Base-by-base conservation (phyloP, 140 eudicot species). In the Senecio squalidus region DNA sequence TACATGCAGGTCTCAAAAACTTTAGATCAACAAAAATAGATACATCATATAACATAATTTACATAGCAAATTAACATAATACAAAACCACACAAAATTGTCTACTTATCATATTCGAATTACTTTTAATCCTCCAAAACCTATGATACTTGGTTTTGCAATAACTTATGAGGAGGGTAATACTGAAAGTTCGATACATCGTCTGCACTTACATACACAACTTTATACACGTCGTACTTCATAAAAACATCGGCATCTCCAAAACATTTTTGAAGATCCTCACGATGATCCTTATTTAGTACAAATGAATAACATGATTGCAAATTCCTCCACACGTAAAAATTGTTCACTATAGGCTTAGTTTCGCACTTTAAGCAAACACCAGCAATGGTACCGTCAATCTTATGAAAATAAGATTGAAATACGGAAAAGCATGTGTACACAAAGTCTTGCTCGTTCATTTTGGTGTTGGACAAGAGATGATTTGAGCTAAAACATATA, bases 181-280 rank as follows among this genome's bases (percentile, higher is more conserved):
- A 58, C 4, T 67, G 78, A 29, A 26, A 38, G 39, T 20, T 62
- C 22, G 66, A 39, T 58, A 67, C 46, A 62, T 51, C 43, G 23
- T 82, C 84, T 2, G 77, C 80, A 53, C 87, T 86, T n/a, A 86
- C 91, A 68, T 79, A 79, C 34, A 73, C 78, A 51, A 86, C 95
- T 60, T 73, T 71, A 62, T 73, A 85, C 4, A 86, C 28, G 24
- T 86, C 95, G 15, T 86, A 86, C 61, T 79, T 79, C 17, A 77
- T 13, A 14, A 74, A 70, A 21, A 71, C 24, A 3, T 75, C 34
- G 50, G 72, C 58, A 44, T 58, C 84, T 40, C 46, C 74, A 29
- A 82, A 41, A 45, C 53, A 65, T 0, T 77, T 79, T 20, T 76
- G 72, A 40, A 85, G 63, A 4, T 62, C 59, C 30, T 56, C 70